A percentile compares a stretch with the other conserved stretches of the same genome.
phyloP scores from a whole-genome alignment of 2,329 filamentous ascomycete genomes.

The Gnomoniopsis smithogilvyi region DNA sequence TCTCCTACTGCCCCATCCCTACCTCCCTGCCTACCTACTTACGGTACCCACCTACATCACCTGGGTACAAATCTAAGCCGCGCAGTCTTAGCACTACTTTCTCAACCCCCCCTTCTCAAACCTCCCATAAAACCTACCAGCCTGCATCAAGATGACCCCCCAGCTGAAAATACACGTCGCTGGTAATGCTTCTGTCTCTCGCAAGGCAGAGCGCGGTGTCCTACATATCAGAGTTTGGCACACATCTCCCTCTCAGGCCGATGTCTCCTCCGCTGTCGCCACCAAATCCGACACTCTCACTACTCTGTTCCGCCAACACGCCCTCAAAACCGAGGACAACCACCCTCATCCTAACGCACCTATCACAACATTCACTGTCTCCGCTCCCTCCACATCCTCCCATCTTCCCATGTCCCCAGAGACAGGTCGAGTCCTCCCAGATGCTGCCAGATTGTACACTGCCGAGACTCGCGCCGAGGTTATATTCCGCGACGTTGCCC shows the following conservation, averaged over 20 bases:
- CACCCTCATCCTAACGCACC: conserved; percentile 18
- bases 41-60: too few species aligned
- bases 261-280: conserved; percentile 14
- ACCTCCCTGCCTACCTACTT: too few species aligned
- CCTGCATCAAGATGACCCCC: conserved; percentile 8
- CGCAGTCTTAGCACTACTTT: too few species aligned
- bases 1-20: too few species aligned
- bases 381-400: conserved; percentile 14
- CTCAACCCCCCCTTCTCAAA: not conserved
- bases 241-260: conserved; percentile 3
- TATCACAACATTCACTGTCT: conserved; percentile 21
- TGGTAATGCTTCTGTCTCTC: conserved; percentile 19
- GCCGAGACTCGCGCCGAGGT: conserved; percentile 16
- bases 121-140: too few species aligned
- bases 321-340: conserved; percentile 19
- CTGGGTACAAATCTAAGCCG: too few species aligned
- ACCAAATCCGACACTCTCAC: conserved; percentile 11
- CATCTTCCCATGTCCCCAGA: not conserved
- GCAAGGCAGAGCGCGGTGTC: conserved; percentile 20
- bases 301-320: conserved; percentile 15
- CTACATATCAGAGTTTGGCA: conserved; percentile 14
- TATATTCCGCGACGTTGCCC: conserved; percentile 19
- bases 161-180: conserved; percentile 21
- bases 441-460: conserved; percentile 9
- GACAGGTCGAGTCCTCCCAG: not conserved